Base-by-base conservation (phyloP, 306 rosid genomes). In the Quercus glauca region DNA sequence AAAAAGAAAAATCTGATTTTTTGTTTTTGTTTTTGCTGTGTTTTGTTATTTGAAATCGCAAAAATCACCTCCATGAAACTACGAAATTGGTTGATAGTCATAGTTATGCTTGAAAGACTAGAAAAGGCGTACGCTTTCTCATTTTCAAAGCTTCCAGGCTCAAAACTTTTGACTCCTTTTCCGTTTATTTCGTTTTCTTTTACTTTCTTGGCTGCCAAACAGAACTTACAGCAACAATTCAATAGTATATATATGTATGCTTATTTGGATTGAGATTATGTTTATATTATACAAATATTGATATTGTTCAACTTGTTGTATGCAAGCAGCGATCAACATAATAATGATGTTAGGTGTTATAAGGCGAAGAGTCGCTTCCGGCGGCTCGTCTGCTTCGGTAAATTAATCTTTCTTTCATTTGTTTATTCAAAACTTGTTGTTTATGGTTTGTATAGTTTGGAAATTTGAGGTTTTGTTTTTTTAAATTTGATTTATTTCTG, bases 341-440 rank as follows among this genome's bases (percentile, higher is more conserved):
- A 11, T 53, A 73, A 76, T 49, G 80, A 86, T 90, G 96, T 81
- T 89, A 70, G 97, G 94, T 69, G 82, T 84, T 73, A 25, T 88
- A 28, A 83, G 94, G 85, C 98, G 96, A 65, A 87, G 92, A 82
- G 87, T 88, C 79, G 90, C 92, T 80, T 89, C 88, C 70, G 85
- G 92, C 58, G 82, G 86, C 88, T 76, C 92, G 64, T 84, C 85
- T 78, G 79, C 90, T 69, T 68, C 77, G 85, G 83, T 85, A 77
- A 61, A 45, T n/a, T 17, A 53, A 10, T 31, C 4, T 31, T n/a
- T 21, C 64, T 25, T 21, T n/a, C 45, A 63, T 33, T 28, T 60
- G 14, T 29, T 71, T 8, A 60, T 70, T 52, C 21, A 18, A 18
- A 73, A 25, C 35, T 4, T 12, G 3, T 61, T 64, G 0, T 14